Conservation (phyloP, 495 filamentous ascomycete species). For the Rhypophila decipiens region DNA sequence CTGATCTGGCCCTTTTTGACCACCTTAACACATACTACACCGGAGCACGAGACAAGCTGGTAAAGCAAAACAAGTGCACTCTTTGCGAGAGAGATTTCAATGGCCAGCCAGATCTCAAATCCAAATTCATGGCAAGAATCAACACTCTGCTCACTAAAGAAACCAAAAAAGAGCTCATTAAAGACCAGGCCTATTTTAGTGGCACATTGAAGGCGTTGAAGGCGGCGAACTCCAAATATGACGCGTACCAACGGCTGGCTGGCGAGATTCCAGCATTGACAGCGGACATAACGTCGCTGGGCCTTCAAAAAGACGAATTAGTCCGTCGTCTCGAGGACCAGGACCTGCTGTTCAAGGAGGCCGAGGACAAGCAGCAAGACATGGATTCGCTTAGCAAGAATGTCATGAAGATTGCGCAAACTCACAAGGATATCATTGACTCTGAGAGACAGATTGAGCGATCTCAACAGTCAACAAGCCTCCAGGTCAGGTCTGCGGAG, state of each 20-base stretch:
- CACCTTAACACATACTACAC: conserved; percentile 58
- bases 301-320: conserved; percentile 51
- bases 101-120: conserved; percentile 45
- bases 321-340: conserved; percentile 64
- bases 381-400: conserved; percentile 69
- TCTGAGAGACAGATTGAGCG: conserved; percentile 65
- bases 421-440: conserved; percentile 60
- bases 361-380: conserved; percentile 60
- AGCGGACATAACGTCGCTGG: conserved; percentile 51
- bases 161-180: conserved; percentile 45
- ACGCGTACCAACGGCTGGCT: conserved; percentile 63
- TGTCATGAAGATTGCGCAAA: conserved; percentile 68
- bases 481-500: conserved; percentile 60
- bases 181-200: conserved; percentile 46
- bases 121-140: conserved; percentile 55
- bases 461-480: conserved; percentile 62
- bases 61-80: conserved; percentile 58
- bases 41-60: conserved; percentile 51
- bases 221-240: conserved; percentile 58
- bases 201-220: conserved; percentile 51
- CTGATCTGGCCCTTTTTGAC: conserved; percentile 56
- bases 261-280: conserved; percentile 64
- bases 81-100: conserved; percentile 63
- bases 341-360: conserved; percentile 61
- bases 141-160: conserved; percentile 52